Base-by-base conservation (phyloP, 2,329 filamentous ascomycete genomes). In the Chaetothyriales sp. region DNA sequence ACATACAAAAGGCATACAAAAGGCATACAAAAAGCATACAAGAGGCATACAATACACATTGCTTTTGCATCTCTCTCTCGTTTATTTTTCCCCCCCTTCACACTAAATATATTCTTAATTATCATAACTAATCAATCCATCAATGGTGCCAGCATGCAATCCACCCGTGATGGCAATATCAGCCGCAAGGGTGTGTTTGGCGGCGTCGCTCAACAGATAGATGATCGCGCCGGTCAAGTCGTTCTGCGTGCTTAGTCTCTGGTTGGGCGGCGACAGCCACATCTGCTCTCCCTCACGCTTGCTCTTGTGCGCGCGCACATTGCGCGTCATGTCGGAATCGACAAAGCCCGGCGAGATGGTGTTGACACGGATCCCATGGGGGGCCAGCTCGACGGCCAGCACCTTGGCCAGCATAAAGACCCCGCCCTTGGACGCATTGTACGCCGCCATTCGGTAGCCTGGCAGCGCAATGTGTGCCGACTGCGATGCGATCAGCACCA, bases 241-340 rank as follows among this genome's bases (percentile, higher is more conserved):
- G 26, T 68, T 66, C 25, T 43, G 48, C 2, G 42, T 48, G 44
- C 49, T 45, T 12, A 54, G 36, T 18, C 88, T 89, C 64, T 86
- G 81, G 0, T 90, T 89, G 54, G 95, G 95, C 48, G 93, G 76
- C 1, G 84, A 89, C 12, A 80, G 90, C 90, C 89, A 95, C 69
- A 92, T 82, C 64, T 81, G 76, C 67, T 87, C 84, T 43, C 95
- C 78, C 50, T 92, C 86, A 19, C 88, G 88, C 67, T 93, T 92
- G 53, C 94, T 86, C 56, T 90, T 51, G 25, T 26, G 20, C 46
- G 46, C 46, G 7, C 46, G 18, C 20, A 66, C 64, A 4, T 51
- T 62, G 1, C 61, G 54, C 6, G 64, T 66, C 64, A 66, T 68
- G 1, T 65, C 64, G 0, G 63, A 67, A 48, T 68, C 66, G 49